A percentile compares a stretch with the other conserved stretches of the same genome.
Evolutionary conservation across 139 green algal species (phyloP).

Genomic region (Chlamydomonas asymmetrica): DNA sequence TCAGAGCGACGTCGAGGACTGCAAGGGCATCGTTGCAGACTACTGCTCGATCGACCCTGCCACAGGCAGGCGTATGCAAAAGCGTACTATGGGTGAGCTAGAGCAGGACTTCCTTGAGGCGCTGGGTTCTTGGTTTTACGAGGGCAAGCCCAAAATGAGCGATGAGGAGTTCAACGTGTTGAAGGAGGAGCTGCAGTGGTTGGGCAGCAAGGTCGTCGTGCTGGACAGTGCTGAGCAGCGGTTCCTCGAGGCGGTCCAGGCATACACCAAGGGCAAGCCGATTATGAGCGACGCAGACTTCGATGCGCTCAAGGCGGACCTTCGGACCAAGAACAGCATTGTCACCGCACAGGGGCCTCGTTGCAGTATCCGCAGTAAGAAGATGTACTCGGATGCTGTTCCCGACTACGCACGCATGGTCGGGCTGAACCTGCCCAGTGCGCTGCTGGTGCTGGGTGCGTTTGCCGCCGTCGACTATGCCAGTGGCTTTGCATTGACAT

Average conservation of each 20-base stretch:
- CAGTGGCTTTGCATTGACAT: slow-evolving; percentile 81
- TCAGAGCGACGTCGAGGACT: slow-evolving; percentile 20
- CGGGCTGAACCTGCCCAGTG: slow-evolving; percentile 83
- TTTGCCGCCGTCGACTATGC: slow-evolving; percentile 87
- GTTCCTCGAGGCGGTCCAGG: slow-evolving; percentile 84
- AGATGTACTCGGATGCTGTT: slow-evolving; percentile 73
- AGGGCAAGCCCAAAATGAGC: slow-evolving; percentile 70
- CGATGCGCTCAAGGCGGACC: slow-evolving; percentile 72
- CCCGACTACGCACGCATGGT: slow-evolving; percentile 85
- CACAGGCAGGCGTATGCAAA: slow-evolving; percentile 41
- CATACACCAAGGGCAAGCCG: slow-evolving; percentile 66
- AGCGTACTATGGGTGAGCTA: slow-evolving; percentile 77
- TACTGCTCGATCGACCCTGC: slow-evolving; percentile 59
- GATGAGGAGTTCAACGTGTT: slow-evolving; percentile 87
- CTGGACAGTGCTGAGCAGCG: slow-evolving; percentile 72
- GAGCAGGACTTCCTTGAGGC: slow-evolving; percentile 85
- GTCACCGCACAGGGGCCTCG: slow-evolving; percentile 44
- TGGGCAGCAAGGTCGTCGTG: slow-evolving; percentile 73
- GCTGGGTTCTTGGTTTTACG: slow-evolving; percentile 61
- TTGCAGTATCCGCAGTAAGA: slow-evolving; percentile 65
- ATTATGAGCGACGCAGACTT: slow-evolving; percentile 87
- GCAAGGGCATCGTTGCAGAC: slow-evolving; percentile 32
- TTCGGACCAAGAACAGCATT: slow-evolving; percentile 60
- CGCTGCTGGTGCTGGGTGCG: slow-evolving; percentile 67
- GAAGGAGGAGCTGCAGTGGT: slow-evolving; percentile 89